Conservation (phyloP, 805 yeast species). For the Cyberlindnera suaveolens region DNA sequence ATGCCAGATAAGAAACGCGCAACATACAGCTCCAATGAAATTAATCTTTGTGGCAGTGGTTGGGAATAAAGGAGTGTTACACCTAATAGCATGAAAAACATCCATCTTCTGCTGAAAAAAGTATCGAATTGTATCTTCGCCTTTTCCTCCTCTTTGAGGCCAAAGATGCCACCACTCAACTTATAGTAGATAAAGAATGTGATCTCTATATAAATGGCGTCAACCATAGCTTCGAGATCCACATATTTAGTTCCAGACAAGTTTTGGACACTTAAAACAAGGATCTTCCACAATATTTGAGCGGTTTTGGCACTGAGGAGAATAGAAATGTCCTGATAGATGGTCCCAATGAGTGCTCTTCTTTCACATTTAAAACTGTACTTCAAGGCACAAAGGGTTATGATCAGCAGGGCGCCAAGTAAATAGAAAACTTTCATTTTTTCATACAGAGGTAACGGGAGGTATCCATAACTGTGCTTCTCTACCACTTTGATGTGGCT, state of each 20-base stretch:
- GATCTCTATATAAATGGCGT: not conserved
- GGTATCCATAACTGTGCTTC: conserved; percentile 8
- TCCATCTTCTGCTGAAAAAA: conserved; percentile 1
- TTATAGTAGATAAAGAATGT: conserved; percentile 5
- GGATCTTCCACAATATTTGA: not conserved
- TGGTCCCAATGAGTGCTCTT: conserved; percentile 4
- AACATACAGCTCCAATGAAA: conserved; percentile 6
- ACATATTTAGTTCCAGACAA: not conserved
- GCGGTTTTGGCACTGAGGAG: not conserved
- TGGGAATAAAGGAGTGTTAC: not conserved
- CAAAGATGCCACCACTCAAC: conserved; percentile 12
- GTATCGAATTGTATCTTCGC: conserved; percentile 1
- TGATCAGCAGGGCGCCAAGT: not conserved
- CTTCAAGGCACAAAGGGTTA: not conserved
- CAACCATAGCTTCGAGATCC: not conserved
- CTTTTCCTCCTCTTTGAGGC: conserved; percentile 4
- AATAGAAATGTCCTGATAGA: conserved; percentile 5
- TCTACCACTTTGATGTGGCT: conserved; percentile 2
- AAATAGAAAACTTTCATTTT: not conserved
- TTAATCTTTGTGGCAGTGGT: conserved; percentile 10
- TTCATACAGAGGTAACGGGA: conserved; percentile 2
- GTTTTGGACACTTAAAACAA: not conserved
- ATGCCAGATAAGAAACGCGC: too few species aligned
- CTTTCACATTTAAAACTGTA: conserved; percentile 3
- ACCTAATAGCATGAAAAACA: not conserved